These are phyloP conservation scores for Leccinum uliginosum DNA, from an alignment of 768 basidiomycete species.

Conservation along the genomic window DNA sequence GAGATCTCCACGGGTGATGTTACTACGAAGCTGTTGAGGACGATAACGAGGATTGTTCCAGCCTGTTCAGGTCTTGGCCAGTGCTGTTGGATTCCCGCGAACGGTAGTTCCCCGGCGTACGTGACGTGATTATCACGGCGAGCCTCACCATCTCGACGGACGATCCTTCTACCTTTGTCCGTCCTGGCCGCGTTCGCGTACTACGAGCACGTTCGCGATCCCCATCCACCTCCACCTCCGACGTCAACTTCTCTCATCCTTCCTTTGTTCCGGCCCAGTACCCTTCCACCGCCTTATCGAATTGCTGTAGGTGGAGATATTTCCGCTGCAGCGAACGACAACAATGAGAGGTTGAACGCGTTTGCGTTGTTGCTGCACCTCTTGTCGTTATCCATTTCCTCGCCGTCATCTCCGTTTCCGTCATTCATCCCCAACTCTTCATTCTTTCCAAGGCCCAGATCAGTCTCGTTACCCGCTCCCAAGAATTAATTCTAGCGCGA, in stretches of 20 bases:
- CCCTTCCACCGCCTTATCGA: conserved; percentile 26
- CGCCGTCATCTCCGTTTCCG: conserved; percentile 4
- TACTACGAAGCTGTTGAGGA: conserved; percentile 28
- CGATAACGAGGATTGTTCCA: conserved; percentile 32
- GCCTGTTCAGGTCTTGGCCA: not conserved
- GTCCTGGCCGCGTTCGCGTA: conserved; percentile 22
- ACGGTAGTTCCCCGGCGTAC: too few relatives aligned
- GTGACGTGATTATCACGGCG: too few relatives aligned
- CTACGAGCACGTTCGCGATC: conserved; percentile 27
- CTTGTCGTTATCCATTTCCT: conserved; percentile 11
- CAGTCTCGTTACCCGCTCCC: conserved; percentile 21
- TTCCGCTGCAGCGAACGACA: not conserved
- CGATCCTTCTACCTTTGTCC: conserved; percentile 24
- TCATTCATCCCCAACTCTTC: conserved; percentile 6
- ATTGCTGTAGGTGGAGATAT: conserved; percentile 3
- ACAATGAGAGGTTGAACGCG: conserved; percentile 12
- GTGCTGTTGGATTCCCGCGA: conserved; percentile 23
- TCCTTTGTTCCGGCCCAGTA: conserved; percentile 22
- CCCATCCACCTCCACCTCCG: conserved; percentile 6
- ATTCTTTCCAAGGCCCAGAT: conserved; percentile 21
- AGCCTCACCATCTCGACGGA: too few relatives aligned
- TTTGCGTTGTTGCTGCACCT: conserved; percentile 28
- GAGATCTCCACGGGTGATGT: conserved; percentile 14
- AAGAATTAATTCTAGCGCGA: not conserved
- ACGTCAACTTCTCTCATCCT: conserved; percentile 7